Conservation (phyloP, 805 yeast genomes). For the Ogataea ramenticola region DNA sequence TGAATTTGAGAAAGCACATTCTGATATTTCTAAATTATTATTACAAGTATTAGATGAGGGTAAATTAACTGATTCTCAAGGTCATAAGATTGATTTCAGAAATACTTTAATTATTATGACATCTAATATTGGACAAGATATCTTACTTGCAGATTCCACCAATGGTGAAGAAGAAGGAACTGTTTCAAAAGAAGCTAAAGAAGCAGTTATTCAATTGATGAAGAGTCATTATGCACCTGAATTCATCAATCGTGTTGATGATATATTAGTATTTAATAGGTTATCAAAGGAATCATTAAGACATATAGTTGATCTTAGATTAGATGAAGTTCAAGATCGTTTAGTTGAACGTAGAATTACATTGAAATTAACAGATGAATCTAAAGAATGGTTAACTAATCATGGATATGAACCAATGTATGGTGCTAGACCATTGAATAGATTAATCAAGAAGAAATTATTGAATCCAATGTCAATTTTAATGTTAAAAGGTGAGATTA, state of each 20-base stretch:
- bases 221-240: constrained; percentile 83
- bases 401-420: constrained; percentile 87
- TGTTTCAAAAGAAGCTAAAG: constrained; percentile 47
- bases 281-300: constrained; percentile 69
- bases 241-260: constrained; percentile 90
- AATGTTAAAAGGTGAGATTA: constrained; percentile 73
- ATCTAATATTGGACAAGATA: constrained; percentile 92
- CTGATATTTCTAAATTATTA: constrained; percentile 85
- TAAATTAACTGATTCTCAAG: constrained; percentile 88
- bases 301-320: constrained; percentile 78
- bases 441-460: constrained; percentile 76
- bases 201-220: constrained; percentile 59
- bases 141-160: constrained; percentile 58
- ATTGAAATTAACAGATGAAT: constrained; percentile 43
- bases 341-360: constrained; percentile 71
- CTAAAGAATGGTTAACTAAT: constrained; percentile 72
- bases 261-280: constrained; percentile 87
- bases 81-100: constrained; percentile 88
- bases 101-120: constrained; percentile 96
- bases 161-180: constrained; percentile 49
- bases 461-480: constrained; percentile 82
- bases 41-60: constrained; percentile 96
- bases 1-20: constrained; percentile 96
- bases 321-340: constrained; percentile 74
- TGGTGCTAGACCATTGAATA: constrained; percentile 95